A percentile compares a stretch with the other conserved stretches of the same genome.
Conservation (phyloP, 2,329 filamentous ascomycete genomes). For the Clonostachys chloroleuca region DNA sequence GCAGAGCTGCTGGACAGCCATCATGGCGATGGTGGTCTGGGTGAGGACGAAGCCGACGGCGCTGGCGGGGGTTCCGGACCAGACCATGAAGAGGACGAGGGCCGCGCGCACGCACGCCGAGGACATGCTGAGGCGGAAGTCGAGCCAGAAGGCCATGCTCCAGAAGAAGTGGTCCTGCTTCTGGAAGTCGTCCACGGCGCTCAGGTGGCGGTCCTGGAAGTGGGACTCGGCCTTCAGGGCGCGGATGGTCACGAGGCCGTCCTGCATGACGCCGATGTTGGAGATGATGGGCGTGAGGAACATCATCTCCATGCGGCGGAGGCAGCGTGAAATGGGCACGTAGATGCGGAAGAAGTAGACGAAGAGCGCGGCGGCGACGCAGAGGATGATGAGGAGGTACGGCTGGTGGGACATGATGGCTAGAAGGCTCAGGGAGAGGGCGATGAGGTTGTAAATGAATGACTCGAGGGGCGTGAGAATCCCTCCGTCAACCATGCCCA, state of each 20-base stretch:
- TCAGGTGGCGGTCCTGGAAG: slow-evolving; percentile 77
- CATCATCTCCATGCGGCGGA: slow-evolving; percentile 83
- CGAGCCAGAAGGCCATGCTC: slow-evolving; percentile 81
- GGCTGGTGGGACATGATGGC: slow-evolving; percentile 81
- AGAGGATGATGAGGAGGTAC: slow-evolving; percentile 67
- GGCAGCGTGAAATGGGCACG: slow-evolving; percentile 76
- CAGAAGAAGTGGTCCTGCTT: slow-evolving; percentile 97
- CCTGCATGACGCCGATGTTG: slow-evolving; percentile 84
- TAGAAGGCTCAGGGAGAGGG: slow-evolving; percentile 66
- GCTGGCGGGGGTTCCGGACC: slow-evolving; percentile 70
- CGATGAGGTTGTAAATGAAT: slow-evolving; percentile 66
- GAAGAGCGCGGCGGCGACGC: slow-evolving; percentile 64
- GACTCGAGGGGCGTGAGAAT: slow-evolving; percentile 70
- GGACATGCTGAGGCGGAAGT: slow-evolving; percentile 60
- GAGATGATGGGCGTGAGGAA: slow-evolving; percentile 85
- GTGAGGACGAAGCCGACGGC: slow-evolving; percentile 81
- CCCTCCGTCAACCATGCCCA: slow-evolving; percentile 84
- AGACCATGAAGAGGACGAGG: slow-evolving; percentile 70
- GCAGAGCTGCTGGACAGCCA: slow-evolving; percentile 53
- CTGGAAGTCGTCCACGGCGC: slow-evolving; percentile 82
- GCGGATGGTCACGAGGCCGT: slow-evolving; percentile 81
- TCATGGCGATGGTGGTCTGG: slow-evolving; percentile 28
- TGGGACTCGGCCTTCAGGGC: slow-evolving; percentile 75
- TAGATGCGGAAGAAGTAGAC: slow-evolving; percentile 72
- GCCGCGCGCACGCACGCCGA: slow-evolving; percentile 71